Base-by-base conservation (phyloP, 192 early-diverging fungal species). In the Allomyces arbusculus region DNA sequence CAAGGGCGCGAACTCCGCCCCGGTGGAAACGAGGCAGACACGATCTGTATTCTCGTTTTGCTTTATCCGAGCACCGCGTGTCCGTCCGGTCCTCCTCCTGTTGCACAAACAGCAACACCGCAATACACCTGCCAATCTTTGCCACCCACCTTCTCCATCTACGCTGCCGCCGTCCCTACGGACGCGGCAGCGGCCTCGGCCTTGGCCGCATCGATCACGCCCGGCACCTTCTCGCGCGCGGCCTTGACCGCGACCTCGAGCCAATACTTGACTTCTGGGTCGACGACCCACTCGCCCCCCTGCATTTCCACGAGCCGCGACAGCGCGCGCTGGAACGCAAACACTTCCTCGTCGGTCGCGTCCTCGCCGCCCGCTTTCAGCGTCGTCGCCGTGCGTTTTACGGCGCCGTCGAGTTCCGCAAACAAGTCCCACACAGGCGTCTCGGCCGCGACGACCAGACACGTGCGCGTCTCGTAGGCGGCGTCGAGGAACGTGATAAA, bases 401-500 rank as follows among this genome's bases (percentile, higher is more conserved):
- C 67, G 10, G 64, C 67, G 9, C 61, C 50, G 44, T 76, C 77
- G 23, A 65, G 65, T 1, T 80, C 80, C 3, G 85, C 87, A 67
- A 97, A 90, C 66, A 97, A 77, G 5, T 80, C 74, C 43, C 73
- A 71, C 8, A 91, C 79, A 22, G 76, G 73, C 10, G 77, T 76
- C 23, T 87, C 87, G 14, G 89, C 87, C 64, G 86, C 82, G 65
- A 86, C 83, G 62, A 91, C 69, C 20, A 94, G 73, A 64, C 78
- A 80, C 19, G 80, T 74, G 68, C 89, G 86, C 10, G 83, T 80
- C 64, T 97, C 92, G 73, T 97, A 97, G 64, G 95, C 73, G 10
- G 91, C 84, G 71, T 97, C 95, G 64, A 97, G 82, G 11, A 97
- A 74, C 4, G 91, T 97, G 67, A 97, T 97, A 64, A 95, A 89